Percentiles rank a stretch among this genome's conserved stretches.
phyloP scores from a whole-genome alignment of 208 protist genomes.

The Leishmania guyanensis region DNA sequence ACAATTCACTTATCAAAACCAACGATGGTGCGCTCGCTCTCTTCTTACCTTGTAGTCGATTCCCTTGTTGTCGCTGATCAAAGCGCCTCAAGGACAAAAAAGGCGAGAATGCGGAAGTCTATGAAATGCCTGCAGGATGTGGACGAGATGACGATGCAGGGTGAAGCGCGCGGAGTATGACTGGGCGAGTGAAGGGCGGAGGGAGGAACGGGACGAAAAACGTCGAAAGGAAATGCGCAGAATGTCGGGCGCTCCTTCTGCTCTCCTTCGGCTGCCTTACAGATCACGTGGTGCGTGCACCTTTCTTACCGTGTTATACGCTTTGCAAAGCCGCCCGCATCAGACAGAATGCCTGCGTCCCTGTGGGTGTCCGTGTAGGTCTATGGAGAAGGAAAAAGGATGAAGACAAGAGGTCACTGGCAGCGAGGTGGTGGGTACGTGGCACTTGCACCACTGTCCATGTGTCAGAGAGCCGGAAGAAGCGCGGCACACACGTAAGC shows the following conservation, averaged over 20 bases:
- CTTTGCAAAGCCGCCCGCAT: background rate
- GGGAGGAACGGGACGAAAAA: background rate
- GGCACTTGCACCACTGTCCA: background rate
- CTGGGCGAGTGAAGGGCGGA: background rate
- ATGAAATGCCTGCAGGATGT: background rate
- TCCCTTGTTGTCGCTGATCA: background rate
- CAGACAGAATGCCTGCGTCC: background rate
- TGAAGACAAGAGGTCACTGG: background rate
- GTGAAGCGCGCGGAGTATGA: background rate
- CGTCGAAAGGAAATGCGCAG: background rate
- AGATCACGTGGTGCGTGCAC: background rate
- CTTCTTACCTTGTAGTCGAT: background rate
- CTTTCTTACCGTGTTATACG: background rate
- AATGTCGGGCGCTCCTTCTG: background rate
- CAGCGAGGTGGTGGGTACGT: background rate
- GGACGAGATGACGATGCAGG: no score
- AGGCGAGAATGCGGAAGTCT: background rate
- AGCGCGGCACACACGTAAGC: background rate
- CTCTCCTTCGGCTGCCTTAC: background rate
- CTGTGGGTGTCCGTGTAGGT: background rate
- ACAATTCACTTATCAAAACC: background rate
- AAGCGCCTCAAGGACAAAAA: background rate
- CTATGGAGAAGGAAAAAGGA: no score
- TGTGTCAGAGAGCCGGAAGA: background rate
- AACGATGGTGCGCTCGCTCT: background rate